These are phyloP conservation scores for Blastobotrys americana DNA, from an alignment of 805 yeast genomes.

Conservation along the genomic window DNA sequence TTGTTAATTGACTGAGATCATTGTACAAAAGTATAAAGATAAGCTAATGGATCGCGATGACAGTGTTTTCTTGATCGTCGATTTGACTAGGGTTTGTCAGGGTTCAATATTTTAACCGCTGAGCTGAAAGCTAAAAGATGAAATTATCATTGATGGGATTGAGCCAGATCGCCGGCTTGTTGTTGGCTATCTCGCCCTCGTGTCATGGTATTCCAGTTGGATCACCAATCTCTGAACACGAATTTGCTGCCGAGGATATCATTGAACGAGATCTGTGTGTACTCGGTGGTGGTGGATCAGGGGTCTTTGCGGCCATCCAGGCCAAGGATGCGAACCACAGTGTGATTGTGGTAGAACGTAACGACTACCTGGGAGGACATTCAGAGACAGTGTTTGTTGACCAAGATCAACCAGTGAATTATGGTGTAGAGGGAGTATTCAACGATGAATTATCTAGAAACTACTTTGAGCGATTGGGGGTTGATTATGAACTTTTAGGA, in stretches of 20 bases:
- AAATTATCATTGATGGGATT: no score
- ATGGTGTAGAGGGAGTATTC: neutral
- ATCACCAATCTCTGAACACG: neutral
- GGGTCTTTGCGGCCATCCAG: neutral
- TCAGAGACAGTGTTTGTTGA: neutral
- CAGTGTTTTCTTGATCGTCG: no score
- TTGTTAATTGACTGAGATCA: no score
- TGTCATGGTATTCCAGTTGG: no score
- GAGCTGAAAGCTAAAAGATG: no score
- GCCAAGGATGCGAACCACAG: neutral
- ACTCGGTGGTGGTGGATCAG: neutral
- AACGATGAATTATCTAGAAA: neutral
- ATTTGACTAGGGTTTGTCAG: no score
- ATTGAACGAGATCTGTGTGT: neutral
- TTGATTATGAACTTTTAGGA: neutral
- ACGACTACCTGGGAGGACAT: neutral
- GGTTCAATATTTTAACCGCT: no score
- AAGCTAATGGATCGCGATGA: no score
- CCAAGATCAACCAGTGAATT: neutral
- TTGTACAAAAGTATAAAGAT: no score
- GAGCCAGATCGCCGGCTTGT: no score
- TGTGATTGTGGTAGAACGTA: neutral
- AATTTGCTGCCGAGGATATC: neutral
- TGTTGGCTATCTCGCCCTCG: no score
- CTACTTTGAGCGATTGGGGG: neutral